phyloP scores from a whole-genome alignment of 2,329 filamentous ascomycete genomes.

The Phialophora expanda region DNA sequence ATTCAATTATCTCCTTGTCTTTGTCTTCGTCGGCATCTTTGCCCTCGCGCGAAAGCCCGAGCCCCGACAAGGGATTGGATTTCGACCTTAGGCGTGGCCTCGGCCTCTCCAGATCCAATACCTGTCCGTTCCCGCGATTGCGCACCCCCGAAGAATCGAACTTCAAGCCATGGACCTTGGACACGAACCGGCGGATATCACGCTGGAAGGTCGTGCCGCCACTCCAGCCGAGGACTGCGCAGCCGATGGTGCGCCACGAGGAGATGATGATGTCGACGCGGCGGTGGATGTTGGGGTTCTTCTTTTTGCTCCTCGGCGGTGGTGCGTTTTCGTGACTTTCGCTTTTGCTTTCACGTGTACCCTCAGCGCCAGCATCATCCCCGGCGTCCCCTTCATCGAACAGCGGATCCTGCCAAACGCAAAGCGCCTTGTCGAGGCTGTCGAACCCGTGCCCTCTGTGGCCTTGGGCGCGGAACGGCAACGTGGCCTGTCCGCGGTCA shows the following conservation, averaged over 20 bases:
- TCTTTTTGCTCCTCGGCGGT: conserved; percentile 34
- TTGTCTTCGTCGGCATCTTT: conserved; percentile 36
- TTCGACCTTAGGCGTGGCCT: conserved; percentile 32
- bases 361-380: neutral
- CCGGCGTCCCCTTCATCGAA: conserved; percentile 43
- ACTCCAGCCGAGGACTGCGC: conserved; percentile 85
- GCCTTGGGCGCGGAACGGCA: conserved; percentile 57
- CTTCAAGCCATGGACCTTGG: conserved; percentile 73
- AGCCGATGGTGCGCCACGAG: conserved; percentile 87
- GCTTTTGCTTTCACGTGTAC: neutral
- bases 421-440: conserved; percentile 85
- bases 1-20: conserved; percentile 45
- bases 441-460: conserved; percentile 72
- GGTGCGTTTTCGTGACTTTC: neutral
- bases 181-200: conserved; percentile 81
- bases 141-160: conserved; percentile 91
- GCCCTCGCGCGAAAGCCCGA: neutral
- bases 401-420: conserved; percentile 82
- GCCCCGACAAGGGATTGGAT: too few relatives aligned
- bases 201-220: conserved; percentile 89
- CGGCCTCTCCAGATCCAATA: conserved; percentile 68
- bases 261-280: conserved; percentile 90
- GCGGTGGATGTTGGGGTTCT: conserved; percentile 76
- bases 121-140: conserved; percentile 66
- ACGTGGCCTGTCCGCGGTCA: conserved; percentile 70